Evolutionary conservation across 2,329 filamentous ascomycete species (phyloP).

Genomic region (Elsinoe fawcettii): DNA sequence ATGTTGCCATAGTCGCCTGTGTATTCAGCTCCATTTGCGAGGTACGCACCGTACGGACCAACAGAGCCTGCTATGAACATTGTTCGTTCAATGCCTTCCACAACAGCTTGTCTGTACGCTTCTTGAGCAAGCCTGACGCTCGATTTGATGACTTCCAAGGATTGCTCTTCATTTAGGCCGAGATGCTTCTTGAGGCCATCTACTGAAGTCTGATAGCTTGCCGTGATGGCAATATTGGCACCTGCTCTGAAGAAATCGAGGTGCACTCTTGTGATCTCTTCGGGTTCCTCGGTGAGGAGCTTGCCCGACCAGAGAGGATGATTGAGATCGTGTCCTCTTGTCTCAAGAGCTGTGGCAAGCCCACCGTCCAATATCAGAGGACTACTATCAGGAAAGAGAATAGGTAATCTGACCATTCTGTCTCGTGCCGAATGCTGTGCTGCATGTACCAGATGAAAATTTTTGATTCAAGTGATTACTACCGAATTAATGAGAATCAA

Average conservation of each 20-base stretch:
- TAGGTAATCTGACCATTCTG: not conserved
- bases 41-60: slow-evolving; percentile 42
- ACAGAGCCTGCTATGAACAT: slow-evolving; percentile 39
- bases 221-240: slow-evolving; percentile 41
- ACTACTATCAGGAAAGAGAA: not conserved
- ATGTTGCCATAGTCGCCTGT: slow-evolving; percentile 34
- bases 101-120: slow-evolving; percentile 31
- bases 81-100: slow-evolving; percentile 11
- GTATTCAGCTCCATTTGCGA: slow-evolving; percentile 42
- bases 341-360: slow-evolving; percentile 42
- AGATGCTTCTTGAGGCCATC: slow-evolving; percentile 35
- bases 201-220: slow-evolving; percentile 41
- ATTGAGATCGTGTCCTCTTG: slow-evolving; percentile 36
- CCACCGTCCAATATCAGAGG: slow-evolving; percentile 39
- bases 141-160: slow-evolving; percentile 31
- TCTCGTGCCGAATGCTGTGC: not conserved
- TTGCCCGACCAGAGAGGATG: slow-evolving; percentile 40
- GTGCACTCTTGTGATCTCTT: slow-evolving; percentile 38
- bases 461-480: not conserved
- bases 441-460: no score
- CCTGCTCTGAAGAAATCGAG: slow-evolving; percentile 38
- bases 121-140: slow-evolving; percentile 36
- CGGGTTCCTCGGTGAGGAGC: slow-evolving; percentile 33
- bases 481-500: not conserved
- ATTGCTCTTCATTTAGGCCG: slow-evolving; percentile 27